Percentiles rank a stretch among this genome's conserved stretches.
phyloP scores from a whole-genome alignment of 1,284 basidiomycete genomes.

The Microbotryomycetes sp. region DNA sequence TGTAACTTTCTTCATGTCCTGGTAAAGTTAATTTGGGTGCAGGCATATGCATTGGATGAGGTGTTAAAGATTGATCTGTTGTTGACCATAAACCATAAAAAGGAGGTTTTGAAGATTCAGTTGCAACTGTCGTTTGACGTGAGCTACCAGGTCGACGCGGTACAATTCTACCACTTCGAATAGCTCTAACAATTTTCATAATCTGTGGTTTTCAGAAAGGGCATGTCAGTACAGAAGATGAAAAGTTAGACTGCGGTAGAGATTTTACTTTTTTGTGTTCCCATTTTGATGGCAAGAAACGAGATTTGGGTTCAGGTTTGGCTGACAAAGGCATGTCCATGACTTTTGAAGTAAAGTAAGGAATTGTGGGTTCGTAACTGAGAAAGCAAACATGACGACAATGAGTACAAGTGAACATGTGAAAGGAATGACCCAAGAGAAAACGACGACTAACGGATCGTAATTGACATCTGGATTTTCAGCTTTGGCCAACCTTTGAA shows the following conservation, averaged over 20 bases:
- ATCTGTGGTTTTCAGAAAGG: conserved; percentile 52
- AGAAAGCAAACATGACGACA: not conserved
- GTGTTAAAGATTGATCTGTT: conserved; percentile 42
- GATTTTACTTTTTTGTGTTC: conserved; percentile 90
- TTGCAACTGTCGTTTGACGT: conserved; percentile 43
- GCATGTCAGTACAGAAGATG: not conserved
- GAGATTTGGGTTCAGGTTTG: conserved; percentile 89
- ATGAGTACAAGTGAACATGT: not conserved
- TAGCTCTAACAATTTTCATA: conserved; percentile 99
- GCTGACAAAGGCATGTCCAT: conserved; percentile 86
- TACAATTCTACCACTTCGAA: conserved; percentile 87
- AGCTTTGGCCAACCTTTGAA: conserved; percentile 76
- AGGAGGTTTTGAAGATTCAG: conserved; percentile 60
- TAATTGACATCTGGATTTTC: conserved; percentile 88
- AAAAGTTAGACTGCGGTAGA: not conserved
- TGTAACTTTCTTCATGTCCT: conserved; percentile 91
- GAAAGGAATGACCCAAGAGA: no score
- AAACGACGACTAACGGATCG: conserved; percentile 49
- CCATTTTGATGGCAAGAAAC: conserved; percentile 98
- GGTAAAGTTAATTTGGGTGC: conserved; percentile 89
- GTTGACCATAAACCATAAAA: conserved; percentile 87
- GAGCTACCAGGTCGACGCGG: conserved; percentile 64
- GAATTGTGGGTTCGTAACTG: conserved; percentile 81
- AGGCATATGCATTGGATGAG: conserved; percentile 67
- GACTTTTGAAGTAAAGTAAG: conserved; percentile 97